Base-by-base conservation (phyloP, 108 stramenopile genomes). In the Nitzschia sp. region DNA sequence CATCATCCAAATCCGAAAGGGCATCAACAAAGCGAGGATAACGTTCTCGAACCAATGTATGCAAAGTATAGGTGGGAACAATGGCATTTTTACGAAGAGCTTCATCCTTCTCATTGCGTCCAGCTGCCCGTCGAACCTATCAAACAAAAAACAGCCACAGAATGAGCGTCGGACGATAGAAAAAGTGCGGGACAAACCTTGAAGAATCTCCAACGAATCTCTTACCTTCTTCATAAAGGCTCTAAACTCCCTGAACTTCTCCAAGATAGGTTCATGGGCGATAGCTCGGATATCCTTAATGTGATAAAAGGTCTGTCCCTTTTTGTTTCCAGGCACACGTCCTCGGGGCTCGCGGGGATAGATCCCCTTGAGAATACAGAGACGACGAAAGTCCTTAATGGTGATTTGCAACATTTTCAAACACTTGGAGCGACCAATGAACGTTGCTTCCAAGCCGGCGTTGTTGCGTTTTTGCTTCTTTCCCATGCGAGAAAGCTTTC, bases 331-430 rank as follows among this genome's bases (percentile, higher is more conserved):
- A 0, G 87, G 83, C 42, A 89, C 81, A 40, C 94, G 85, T 44
- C 81, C 85, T 22, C 82, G 67, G 42, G 98, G 98, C 46, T 98
- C 93, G 26, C 99, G 80, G 9, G 99, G 99, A 78, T 98, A 99
- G 38, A 99, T 90, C 12, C 99, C 99, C 81, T 99, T 99, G 44
- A 99, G 88, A 75, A 99, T 99, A 79, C 99, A 99, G 7, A 99
- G 86, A 51, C 99, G 88, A 39, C 98, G 90, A 83, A 99, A 99
- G 68, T 99, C 99, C 57, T 95, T 93, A 52, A 99, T 80, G 2
- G 93, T 93, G 17, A 99, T 75, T 77, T 98, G 97, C 21, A 99
- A 85, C 68, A 87, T 85, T 51, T 91, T 91, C 41, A 98, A 72
- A 6, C 92, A 94, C 69, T 86, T 78, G 44, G 91, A 75, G 3